A percentile compares a stretch with the other conserved stretches of the same genome.
Evolutionary conservation across 345 rosid species (phyloP).

Genomic region (Hibiscus mutabilis): DNA sequence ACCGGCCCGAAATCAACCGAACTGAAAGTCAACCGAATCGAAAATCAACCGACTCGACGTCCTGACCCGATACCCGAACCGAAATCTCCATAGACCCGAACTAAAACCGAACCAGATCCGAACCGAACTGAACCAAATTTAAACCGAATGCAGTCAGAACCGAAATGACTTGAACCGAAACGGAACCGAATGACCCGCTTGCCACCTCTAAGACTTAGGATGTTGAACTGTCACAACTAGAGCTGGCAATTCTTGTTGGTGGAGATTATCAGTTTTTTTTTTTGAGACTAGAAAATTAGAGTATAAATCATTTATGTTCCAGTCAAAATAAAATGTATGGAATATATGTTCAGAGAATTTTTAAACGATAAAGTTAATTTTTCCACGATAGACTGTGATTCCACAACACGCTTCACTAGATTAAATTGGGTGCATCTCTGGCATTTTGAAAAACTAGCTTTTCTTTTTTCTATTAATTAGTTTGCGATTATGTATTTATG

Average conservation of each 20-base stretch:
- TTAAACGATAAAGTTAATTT: not conserved
- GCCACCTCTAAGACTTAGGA: too few species aligned
- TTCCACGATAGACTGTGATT: not conserved
- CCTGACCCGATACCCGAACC: too few species aligned
- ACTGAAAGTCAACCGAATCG: too few species aligned
- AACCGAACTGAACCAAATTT: too few species aligned
- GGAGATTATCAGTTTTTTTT: not conserved
- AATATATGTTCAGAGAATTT: not conserved
- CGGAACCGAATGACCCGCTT: too few species aligned
- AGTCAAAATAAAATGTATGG: not conserved
- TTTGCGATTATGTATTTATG: not conserved
- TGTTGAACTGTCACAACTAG: not conserved
- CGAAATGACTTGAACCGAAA: too few species aligned
- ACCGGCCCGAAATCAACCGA: too few species aligned
- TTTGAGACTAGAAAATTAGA: not conserved
- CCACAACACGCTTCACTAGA: not conserved
- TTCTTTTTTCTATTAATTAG: not conserved
- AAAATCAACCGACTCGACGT: too few species aligned
- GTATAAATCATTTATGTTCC: not conserved
- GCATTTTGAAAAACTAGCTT: not conserved
- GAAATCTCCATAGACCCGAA: too few species aligned
- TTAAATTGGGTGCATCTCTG: not conserved
- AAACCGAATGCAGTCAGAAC: too few species aligned
- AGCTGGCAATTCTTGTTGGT: not conserved
- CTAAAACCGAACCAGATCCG: too few species aligned